Percentiles rank a stretch among this genome's conserved stretches.
These are phyloP conservation scores for Piedraia hortae DNA, from an alignment of 2,329 filamentous ascomycete genomes.

Conservation along the genomic window DNA sequence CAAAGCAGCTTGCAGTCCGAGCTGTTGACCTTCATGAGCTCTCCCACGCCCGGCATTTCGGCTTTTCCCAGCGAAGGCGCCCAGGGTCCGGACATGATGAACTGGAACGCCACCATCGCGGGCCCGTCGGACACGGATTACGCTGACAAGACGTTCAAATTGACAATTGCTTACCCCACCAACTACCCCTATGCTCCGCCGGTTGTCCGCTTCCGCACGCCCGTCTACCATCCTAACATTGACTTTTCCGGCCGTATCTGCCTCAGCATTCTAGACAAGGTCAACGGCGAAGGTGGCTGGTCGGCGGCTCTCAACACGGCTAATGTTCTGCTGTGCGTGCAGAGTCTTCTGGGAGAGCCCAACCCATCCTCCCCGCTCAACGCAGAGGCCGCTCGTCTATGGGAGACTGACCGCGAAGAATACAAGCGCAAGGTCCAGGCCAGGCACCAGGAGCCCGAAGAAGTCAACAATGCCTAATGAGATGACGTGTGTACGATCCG, in stretches of 20 bases:
- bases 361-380: constrained; percentile 98
- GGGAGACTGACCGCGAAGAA: constrained; percentile 66
- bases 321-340: constrained; percentile 72
- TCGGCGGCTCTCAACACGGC: constrained; percentile 92
- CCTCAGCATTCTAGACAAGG: constrained; percentile 67
- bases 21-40: constrained; percentile 95
- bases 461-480: too few relatives aligned
- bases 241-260: constrained; percentile 95
- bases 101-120: constrained; percentile 81
- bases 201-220: constrained; percentile 86
- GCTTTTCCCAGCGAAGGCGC: constrained; percentile 70
- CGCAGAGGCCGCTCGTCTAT: constrained; percentile 82
- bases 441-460: constrained; percentile 29
- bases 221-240: constrained; percentile 96
- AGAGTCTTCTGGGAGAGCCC: constrained; percentile 83
- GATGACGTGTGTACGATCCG: too few relatives aligned
- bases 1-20: constrained; percentile 62
- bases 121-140: constrained; percentile 85
- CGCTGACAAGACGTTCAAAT: constrained; percentile 64
- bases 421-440: constrained; percentile 54
- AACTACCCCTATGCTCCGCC: constrained; percentile 87
- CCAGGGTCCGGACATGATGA: constrained; percentile 68
- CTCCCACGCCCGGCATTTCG: constrained; percentile 72
- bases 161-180: constrained; percentile 65
- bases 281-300: constrained; percentile 35